Evolutionary conservation across 768 basidiomycete species (phyloP).

Genomic region (Boletales sp.): DNA sequence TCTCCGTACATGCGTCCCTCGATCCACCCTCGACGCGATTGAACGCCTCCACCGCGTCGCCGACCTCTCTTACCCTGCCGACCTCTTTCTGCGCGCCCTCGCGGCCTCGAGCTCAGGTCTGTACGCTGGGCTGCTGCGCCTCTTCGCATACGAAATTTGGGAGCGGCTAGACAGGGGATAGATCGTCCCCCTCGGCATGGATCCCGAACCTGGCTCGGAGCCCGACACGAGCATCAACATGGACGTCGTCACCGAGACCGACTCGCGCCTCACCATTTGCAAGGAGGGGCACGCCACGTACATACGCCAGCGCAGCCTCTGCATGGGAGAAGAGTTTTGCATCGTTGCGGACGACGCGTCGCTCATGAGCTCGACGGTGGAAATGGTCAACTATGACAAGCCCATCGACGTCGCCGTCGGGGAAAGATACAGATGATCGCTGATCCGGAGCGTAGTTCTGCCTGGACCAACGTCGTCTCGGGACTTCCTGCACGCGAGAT

Average conservation of each 20-base stretch:
- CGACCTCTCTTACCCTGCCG: slow-evolving; percentile 45
- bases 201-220: slow-evolving; percentile 38
- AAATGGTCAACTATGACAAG: slow-evolving; percentile 63
- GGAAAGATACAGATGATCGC: slow-evolving; percentile 97
- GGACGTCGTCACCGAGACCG: slow-evolving; percentile 20
- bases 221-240: slow-evolving; percentile 36
- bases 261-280: slow-evolving; percentile 24
- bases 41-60: slow-evolving; percentile 35
- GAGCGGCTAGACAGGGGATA: slow-evolving; percentile 86
- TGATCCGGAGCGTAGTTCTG: slow-evolving; percentile 70
- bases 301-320: slow-evolving; percentile 71
- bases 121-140: slow-evolving; percentile 88
- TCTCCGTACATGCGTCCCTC: slow-evolving; percentile 27
- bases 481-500: slow-evolving; percentile 75
- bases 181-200: slow-evolving; percentile 71
- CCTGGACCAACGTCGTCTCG: slow-evolving; percentile 82
- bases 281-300: slow-evolving; percentile 44
- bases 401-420: slow-evolving; percentile 80
- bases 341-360: slow-evolving; percentile 55
- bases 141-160: slow-evolving; percentile 95
- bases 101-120: slow-evolving; percentile 70
- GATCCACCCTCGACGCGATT: slow-evolving; percentile 38
- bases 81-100: slow-evolving; percentile 69
- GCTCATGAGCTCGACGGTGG: slow-evolving; percentile 84
- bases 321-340: slow-evolving; percentile 89